phyloP scores from a whole-genome alignment of 371 early-diverging fungal species.

The Mortierella sp. region DNA sequence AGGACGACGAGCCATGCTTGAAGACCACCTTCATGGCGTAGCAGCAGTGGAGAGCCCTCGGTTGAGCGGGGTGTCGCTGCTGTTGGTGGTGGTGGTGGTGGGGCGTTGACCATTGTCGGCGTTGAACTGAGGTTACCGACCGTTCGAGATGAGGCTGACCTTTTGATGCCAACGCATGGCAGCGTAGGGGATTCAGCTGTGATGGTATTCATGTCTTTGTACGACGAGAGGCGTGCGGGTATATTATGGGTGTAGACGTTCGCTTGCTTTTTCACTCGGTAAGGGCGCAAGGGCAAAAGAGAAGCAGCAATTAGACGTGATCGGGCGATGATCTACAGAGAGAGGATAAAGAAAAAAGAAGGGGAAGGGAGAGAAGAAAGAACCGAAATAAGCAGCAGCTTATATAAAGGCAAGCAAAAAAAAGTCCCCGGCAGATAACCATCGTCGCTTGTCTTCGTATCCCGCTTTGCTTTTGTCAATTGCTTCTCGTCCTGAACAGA shows the following conservation, averaged over 20 bases:
- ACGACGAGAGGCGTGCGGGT: background rate
- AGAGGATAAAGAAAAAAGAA: background rate
- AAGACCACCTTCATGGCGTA: conserved; percentile 32
- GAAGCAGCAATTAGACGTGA: background rate
- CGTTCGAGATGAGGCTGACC: background rate
- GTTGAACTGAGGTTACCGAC: background rate
- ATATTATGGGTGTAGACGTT: background rate
- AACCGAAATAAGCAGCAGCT: background rate
- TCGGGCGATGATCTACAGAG: background rate
- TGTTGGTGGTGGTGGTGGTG: background rate
- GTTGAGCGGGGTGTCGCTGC: background rate
- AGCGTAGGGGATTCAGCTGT: background rate
- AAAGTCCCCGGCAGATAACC: background rate
- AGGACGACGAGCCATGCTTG: conserved; percentile 45
- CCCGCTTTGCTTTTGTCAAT: background rate
- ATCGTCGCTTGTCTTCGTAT: background rate
- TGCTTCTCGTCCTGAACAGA: background rate
- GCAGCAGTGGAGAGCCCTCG: background rate
- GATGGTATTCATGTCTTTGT: background rate
- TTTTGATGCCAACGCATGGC: background rate
- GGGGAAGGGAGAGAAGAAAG: background rate
- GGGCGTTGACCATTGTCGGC: background rate
- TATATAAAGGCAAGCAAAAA: background rate
- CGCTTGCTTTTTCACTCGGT: background rate
- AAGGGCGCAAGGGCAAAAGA: background rate